These are phyloP conservation scores for Cutaneotrichosporon dermatis DNA, from an alignment of 1,284 basidiomycete genomes.

Conservation along the genomic window DNA sequence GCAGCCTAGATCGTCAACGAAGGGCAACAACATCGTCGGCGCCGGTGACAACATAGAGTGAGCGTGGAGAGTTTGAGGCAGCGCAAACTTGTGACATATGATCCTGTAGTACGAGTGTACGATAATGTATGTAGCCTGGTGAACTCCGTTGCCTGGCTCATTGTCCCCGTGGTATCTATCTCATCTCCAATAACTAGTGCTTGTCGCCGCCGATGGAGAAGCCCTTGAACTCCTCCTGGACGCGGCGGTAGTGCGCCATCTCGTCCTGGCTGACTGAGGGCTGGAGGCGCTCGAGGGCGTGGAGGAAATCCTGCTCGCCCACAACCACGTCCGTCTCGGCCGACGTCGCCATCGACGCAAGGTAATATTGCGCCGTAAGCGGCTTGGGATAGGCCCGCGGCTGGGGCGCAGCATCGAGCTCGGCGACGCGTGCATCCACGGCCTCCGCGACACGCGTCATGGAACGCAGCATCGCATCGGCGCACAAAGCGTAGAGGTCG, in stretches of 20 bases:
- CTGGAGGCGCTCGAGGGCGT: constrained; percentile 68
- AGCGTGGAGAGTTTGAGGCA: no score
- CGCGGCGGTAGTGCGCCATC: constrained; percentile 76
- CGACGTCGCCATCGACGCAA: constrained; percentile 72
- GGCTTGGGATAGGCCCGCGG: constrained; percentile 62
- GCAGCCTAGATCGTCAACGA: no score
- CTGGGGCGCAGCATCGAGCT: constrained; percentile 31
- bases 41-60: no score
- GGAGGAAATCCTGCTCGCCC: constrained; percentile 66
- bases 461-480: constrained; percentile 91
- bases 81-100: no score
- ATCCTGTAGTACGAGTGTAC: no score
- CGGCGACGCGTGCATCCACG: constrained; percentile 69
- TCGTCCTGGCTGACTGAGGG: constrained; percentile 87
- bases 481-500: constrained; percentile 96
- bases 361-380: constrained; percentile 86
- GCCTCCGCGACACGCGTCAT: constrained; percentile 83
- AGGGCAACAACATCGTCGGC: no score
- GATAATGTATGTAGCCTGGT: no score
- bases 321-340: constrained; percentile 73
- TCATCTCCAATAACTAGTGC: background rate
- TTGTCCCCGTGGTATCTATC: no score
- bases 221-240: constrained; percentile 64
- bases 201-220: constrained; percentile 26
- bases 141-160: no score